Evolutionary conservation across 192 early-diverging fungal species (phyloP), one percentile per base, ranked within the genome.

Genomic region (Physocladia obscura): DNA sequence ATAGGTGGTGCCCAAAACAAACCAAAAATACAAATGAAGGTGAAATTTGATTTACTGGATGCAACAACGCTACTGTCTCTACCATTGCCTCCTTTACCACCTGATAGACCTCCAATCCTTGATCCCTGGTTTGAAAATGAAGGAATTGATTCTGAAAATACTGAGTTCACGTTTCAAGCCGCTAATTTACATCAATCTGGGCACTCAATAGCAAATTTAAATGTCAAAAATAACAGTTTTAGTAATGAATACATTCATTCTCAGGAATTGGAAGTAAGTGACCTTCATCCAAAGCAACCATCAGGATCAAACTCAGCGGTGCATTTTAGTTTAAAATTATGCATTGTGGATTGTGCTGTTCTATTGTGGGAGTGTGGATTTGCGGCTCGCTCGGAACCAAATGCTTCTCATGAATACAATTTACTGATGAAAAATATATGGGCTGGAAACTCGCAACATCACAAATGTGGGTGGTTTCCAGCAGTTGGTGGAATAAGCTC

Each of bases 21-120:
- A 44, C 22, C 13, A 44, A 27, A 58, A 58, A 27, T 19, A 13
- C 57, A 31, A 6, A n/a, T 8, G 47, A 65, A 50, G 36, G 62
- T 65, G 17, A 65, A n/a, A n/a, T 65, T 65, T 34, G 62, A 65
- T 26, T 29, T 65, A 8, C 36, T 68, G 51, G 65, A 68, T 29
- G 54, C 44, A 5, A 68, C 65, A 36, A 57, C 54, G 13, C 52
- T 68, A 1, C 52, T 68, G 35, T 34, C 65, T 17, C 54, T 68
- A 11, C 65, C 65, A 4, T 24, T 68, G 2, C 65, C 65, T 1
- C 65, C 65, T 1, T 32, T 68, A 19, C 65, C 65, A 29, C 17
- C 22, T 4, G 65, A 56, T 27, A 34, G 65, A 26, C 15, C 35
- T 24, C 50, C 65, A 24, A 26, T 38, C 4, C 3, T 57, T 21